Evolutionary conservation across 1,284 basidiomycete species (phyloP).

Genomic region (Pseudozyma pruni): DNA sequence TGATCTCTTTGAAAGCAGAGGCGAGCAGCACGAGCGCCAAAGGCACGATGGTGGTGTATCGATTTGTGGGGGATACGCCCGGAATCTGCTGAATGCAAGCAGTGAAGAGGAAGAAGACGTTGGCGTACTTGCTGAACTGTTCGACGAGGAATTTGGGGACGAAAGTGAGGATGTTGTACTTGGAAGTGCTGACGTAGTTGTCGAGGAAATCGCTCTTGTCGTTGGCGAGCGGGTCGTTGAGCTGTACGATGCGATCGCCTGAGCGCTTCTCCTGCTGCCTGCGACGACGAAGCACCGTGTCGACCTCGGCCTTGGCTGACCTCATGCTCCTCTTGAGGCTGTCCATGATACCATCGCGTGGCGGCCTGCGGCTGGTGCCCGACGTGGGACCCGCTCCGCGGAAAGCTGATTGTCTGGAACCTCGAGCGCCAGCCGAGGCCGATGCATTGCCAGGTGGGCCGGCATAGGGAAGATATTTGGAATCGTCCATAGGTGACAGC

Average conservation of each 20-base stretch:
- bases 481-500: conserved; percentile 31
- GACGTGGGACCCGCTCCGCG: conserved; percentile 25
- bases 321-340: conserved; percentile 48
- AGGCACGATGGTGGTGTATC: conserved; percentile 93
- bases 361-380: conserved; percentile 39
- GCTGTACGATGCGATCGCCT: conserved; percentile 57
- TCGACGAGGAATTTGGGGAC: conserved; percentile 90
- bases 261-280: conserved; percentile 39
- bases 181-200: conserved; percentile 93
- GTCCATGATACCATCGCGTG: conserved; percentile 44
- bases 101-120: conserved; percentile 98
- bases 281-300: conserved; percentile 46
- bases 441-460: neutral
- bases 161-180: conserved; percentile 91
- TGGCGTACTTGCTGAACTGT: conserved; percentile 98
- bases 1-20: conserved; percentile 94
- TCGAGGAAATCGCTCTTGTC: conserved; percentile 59
- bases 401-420: conserved; percentile 8
- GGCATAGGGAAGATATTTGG: conserved; percentile 24
- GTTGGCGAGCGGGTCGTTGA: conserved; percentile 64
- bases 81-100: conserved; percentile 98
- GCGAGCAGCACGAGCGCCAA: conserved; percentile 88
- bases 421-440: neutral
- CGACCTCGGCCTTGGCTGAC: conserved; percentile 47
- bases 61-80: conserved; percentile 94